Percentiles rank a stretch among this genome's conserved stretches.
Evolutionary conservation across 1,284 basidiomycete species (phyloP).

Genomic region (Ustilago nuda): DNA sequence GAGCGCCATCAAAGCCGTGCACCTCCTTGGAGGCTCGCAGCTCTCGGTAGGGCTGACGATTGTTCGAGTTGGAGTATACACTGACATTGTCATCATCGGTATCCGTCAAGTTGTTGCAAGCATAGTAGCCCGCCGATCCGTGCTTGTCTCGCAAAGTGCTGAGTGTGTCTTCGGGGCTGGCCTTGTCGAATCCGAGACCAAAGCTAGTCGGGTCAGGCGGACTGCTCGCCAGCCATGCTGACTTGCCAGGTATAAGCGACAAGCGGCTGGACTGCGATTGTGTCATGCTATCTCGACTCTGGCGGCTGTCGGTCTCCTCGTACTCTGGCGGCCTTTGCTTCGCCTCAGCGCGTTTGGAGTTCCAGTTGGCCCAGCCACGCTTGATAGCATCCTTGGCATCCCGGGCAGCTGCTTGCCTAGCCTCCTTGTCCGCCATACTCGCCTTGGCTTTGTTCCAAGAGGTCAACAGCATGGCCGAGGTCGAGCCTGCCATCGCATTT

Average conservation of each 20-base stretch:
- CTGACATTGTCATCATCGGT: slow-evolving; percentile 49
- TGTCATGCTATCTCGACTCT: slow-evolving; percentile 26
- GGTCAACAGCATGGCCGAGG: slow-evolving; percentile 39
- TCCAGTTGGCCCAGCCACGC: slow-evolving; percentile 65
- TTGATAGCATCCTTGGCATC: slow-evolving; percentile 67
- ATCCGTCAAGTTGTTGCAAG: slow-evolving; percentile 32
- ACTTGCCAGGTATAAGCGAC: slow-evolving; percentile 39
- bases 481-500: slow-evolving; percentile 14
- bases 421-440: slow-evolving; percentile 65
- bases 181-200: slow-evolving; percentile 48
- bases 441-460: slow-evolving; percentile 65
- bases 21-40: slow-evolving; percentile 40
- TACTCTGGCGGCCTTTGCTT: slow-evolving; percentile 16
- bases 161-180: slow-evolving; percentile 39
- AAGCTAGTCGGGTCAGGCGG: slow-evolving; percentile 51
- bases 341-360: slow-evolving; percentile 45
- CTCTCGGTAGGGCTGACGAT: slow-evolving; percentile 41
- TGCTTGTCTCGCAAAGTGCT: slow-evolving; percentile 17
- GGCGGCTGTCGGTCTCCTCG: slow-evolving; percentile 5
- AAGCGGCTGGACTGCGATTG: slow-evolving; percentile 41
- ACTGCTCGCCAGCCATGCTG: slow-evolving; percentile 50
- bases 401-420: slow-evolving; percentile 59
- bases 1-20: slow-evolving; percentile 31
- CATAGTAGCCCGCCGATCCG: slow-evolving; percentile 10
- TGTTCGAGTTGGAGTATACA: slow-evolving; percentile 46